Percentiles rank a stretch among this genome's conserved stretches.
Conservation (phyloP, 2,329 filamentous ascomycete genomes). For the Pseudodiploospora longispora region DNA sequence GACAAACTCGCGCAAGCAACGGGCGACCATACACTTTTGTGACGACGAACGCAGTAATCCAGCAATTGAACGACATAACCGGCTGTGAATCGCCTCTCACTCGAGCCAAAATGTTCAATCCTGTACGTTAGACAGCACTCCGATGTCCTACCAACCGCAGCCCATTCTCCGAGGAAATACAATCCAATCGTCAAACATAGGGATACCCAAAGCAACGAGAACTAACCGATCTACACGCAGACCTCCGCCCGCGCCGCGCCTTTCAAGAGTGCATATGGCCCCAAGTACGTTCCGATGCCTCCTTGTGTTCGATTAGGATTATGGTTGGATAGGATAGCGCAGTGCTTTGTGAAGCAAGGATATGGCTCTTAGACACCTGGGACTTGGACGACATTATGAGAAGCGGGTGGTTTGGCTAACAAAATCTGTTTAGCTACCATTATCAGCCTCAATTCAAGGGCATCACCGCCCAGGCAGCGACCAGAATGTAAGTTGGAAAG, state of each 20-base stretch:
- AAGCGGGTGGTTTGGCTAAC: no score
- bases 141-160: not conserved
- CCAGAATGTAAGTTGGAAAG: constrained; percentile 41
- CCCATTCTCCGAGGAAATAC: not conserved
- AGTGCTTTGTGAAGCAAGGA: no score
- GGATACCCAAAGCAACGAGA: not conserved
- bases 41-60: constrained; percentile 18
- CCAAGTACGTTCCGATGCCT: constrained; percentile 45
- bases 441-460: constrained; percentile 48
- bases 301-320: not conserved
- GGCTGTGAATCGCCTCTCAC: constrained; percentile 18
- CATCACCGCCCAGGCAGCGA: constrained; percentile 32
- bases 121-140: constrained; percentile 22
- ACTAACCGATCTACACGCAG: constrained; percentile 30
- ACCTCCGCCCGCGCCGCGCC: constrained; percentile 36
- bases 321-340: no score
- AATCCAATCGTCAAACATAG: no score
- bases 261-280: constrained; percentile 58
- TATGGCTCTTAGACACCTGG: no score
- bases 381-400: no score
- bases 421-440: constrained; percentile 41
- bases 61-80: constrained; percentile 29
- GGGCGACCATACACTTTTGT: constrained; percentile 12
- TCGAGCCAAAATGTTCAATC: constrained; percentile 32
- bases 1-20: constrained; percentile 26